phyloP scores from a whole-genome alignment of 192 early-diverging fungal genomes.

The Coemansia sp. region DNA sequence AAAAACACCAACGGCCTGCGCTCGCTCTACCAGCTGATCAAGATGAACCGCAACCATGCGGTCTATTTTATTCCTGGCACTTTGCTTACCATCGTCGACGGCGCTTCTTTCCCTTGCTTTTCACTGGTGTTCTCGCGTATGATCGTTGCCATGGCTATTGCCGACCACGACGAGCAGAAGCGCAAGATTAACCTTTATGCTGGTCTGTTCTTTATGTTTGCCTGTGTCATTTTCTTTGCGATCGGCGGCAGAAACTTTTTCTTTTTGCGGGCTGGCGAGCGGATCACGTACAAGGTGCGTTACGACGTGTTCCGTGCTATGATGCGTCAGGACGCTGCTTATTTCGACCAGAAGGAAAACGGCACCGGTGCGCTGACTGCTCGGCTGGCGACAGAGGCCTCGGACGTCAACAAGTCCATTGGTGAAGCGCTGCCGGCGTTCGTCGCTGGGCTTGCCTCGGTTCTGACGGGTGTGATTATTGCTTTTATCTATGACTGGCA shows the following conservation, averaged over 20 bases:
- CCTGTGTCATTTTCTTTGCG: slow-evolving; percentile 59
- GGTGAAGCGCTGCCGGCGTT: slow-evolving; percentile 48
- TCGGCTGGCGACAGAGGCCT: slow-evolving; percentile 79
- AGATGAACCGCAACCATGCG: slow-evolving; percentile 47
- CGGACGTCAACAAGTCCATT: slow-evolving; percentile 59
- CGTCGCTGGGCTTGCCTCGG: slow-evolving; percentile 17
- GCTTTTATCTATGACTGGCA: slow-evolving; percentile 79
- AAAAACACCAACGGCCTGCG: slow-evolving; percentile 14
- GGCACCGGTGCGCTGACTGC: slow-evolving; percentile 78
- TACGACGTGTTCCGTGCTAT: slow-evolving; percentile 67
- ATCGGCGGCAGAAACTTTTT: slow-evolving; percentile 57
- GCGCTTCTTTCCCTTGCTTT: slow-evolving; percentile 77
- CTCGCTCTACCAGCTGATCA: slow-evolving; percentile 34
- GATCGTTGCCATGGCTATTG: slow-evolving; percentile 30
- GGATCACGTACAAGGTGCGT: slow-evolving; percentile 71
- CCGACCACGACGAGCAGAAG: slow-evolving; percentile 27
- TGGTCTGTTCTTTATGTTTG: slow-evolving; percentile 63
- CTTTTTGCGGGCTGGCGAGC: slow-evolving; percentile 68
- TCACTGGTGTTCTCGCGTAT: slow-evolving; percentile 65
- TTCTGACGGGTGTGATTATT: slow-evolving; percentile 57
- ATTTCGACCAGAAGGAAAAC: slow-evolving; percentile 79
- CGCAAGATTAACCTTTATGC: slow-evolving; percentile 57
- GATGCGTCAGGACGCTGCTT: slow-evolving; percentile 83
- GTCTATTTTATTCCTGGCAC: slow-evolving; percentile 57
- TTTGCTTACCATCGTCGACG: slow-evolving; percentile 64